These are phyloP conservation scores for Saitozyma podzolica DNA, from an alignment of 768 basidiomycete species.

Conservation along the genomic window DNA sequence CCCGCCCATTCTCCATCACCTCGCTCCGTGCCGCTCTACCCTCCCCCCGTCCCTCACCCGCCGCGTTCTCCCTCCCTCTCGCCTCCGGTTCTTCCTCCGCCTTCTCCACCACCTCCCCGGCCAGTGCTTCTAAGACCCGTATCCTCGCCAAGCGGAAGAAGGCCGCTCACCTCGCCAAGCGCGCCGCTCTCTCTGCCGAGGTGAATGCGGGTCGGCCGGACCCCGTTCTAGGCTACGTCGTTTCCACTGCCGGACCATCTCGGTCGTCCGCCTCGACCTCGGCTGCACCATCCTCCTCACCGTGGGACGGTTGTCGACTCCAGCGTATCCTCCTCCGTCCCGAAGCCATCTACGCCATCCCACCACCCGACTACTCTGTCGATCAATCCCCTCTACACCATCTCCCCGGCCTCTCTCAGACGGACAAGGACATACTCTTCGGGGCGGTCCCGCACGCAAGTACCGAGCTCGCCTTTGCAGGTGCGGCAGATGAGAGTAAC, in stretches of 20 bases:
- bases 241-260: constrained; percentile 17
- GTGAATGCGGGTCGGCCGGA: constrained; percentile 48
- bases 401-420: constrained; percentile 44
- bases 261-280: background rate
- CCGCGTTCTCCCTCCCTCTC: background rate
- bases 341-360: constrained; percentile 22
- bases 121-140: constrained; percentile 3
- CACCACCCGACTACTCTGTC: constrained; percentile 29
- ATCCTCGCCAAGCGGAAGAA: constrained; percentile 11
- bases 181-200: background rate
- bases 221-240: constrained; percentile 76
- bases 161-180: constrained; percentile 5
- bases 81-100: constrained; percentile 8
- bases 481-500: no score
- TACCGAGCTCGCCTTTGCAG: constrained; percentile 46
- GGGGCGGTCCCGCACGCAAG: constrained; percentile 64
- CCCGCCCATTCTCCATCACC: background rate
- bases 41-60: background rate
- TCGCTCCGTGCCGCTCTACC: background rate
- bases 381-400: constrained; percentile 26
- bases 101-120: constrained; percentile 6
- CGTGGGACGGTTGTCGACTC: constrained; percentile 38
- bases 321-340: constrained; percentile 33
- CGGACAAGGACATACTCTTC: constrained; percentile 65
- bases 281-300: constrained; percentile 8